Evolutionary conservation across 805 yeast species (phyloP).

Genomic region (Ogataea neopini): DNA sequence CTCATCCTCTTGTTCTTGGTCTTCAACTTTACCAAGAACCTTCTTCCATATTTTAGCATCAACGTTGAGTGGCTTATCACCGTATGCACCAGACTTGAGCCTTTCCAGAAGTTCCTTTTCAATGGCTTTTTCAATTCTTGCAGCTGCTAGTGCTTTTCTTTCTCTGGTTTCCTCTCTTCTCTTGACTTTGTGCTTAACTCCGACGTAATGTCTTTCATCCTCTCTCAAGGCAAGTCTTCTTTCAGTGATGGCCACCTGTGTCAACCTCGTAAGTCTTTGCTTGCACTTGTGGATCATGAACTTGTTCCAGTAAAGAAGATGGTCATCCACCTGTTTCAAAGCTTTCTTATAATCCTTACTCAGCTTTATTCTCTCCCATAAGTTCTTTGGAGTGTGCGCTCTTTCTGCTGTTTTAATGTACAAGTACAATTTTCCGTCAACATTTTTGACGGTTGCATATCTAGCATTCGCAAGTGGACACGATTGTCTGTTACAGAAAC

Average conservation of each 20-base stretch:
- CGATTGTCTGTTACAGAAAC: constrained; percentile 88
- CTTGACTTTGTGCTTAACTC: constrained; percentile 90
- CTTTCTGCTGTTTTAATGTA: constrained; percentile 98
- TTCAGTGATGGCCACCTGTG: constrained; percentile 94
- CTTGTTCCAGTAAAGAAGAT: constrained; percentile 90
- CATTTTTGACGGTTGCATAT: constrained; percentile 82
- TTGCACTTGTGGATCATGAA: constrained; percentile 90
- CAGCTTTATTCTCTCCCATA: constrained; percentile 93
- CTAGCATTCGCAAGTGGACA: constrained; percentile 96
- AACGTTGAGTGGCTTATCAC: constrained; percentile 95
- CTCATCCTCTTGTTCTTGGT: constrained; percentile 51
- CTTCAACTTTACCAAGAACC: constrained; percentile 74
- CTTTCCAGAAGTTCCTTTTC: constrained; percentile 94
- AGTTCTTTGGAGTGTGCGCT: constrained; percentile 89
- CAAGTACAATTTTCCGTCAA: constrained; percentile 75
- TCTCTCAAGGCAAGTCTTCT: constrained; percentile 88
- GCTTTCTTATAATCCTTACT: constrained; percentile 90
- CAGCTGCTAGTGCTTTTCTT: constrained; percentile 95
- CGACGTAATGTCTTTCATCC: constrained; percentile 93
- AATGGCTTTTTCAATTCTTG: constrained; percentile 93
- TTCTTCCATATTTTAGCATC: constrained; percentile 95
- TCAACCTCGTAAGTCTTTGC: constrained; percentile 90
- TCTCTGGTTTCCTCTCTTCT: constrained; percentile 94
- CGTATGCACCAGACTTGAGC: constrained; percentile 96
- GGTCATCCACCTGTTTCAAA: constrained; percentile 82